Conservation (phyloP, 2,329 filamentous ascomycete genomes). For the Pseudopyricularia cyperi region DNA sequence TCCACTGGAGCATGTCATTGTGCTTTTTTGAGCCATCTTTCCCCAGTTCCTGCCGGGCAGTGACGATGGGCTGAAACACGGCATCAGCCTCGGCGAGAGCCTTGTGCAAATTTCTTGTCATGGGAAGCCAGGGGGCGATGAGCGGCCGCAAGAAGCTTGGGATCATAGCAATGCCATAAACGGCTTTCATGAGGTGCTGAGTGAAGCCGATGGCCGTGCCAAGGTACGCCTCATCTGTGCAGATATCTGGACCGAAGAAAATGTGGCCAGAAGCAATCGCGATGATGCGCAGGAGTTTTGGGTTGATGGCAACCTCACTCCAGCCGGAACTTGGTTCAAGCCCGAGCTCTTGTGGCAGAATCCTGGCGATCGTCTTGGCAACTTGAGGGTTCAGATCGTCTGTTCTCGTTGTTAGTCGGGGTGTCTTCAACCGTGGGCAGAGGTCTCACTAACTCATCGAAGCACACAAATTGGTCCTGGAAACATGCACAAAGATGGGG, state of each 20-base stretch:
- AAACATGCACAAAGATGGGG: too few species aligned
- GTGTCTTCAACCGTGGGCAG: too few species aligned
- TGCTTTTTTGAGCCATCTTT: constrained; percentile 13
- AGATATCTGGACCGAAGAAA: constrained; percentile 33
- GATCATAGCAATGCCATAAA: background rate
- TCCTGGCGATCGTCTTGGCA: too few species aligned
- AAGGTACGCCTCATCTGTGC: constrained; percentile 28
- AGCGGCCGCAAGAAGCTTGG: background rate
- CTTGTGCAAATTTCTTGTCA: background rate
- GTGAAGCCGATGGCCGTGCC: constrained; percentile 33
- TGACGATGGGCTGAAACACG: background rate
- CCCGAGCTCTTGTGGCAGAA: too few species aligned
- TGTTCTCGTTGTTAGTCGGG: too few species aligned
- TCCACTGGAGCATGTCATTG: constrained; percentile 34
- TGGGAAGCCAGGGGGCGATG: background rate
- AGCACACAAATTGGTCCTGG: too few species aligned
- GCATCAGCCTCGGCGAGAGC: background rate
- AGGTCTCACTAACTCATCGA: too few species aligned
- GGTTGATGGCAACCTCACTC: constrained; percentile 14
- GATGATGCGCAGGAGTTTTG: constrained; percentile 28
- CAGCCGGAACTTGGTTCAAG: too few species aligned
- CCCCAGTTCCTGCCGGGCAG: background rate
- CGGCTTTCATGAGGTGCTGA: constrained; percentile 23
- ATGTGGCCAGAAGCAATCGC: constrained; percentile 30
- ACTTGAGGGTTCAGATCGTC: too few species aligned